These are phyloP conservation scores for Lentinula aciculospora DNA, from an alignment of 768 basidiomycete species.

Conservation along the genomic window DNA sequence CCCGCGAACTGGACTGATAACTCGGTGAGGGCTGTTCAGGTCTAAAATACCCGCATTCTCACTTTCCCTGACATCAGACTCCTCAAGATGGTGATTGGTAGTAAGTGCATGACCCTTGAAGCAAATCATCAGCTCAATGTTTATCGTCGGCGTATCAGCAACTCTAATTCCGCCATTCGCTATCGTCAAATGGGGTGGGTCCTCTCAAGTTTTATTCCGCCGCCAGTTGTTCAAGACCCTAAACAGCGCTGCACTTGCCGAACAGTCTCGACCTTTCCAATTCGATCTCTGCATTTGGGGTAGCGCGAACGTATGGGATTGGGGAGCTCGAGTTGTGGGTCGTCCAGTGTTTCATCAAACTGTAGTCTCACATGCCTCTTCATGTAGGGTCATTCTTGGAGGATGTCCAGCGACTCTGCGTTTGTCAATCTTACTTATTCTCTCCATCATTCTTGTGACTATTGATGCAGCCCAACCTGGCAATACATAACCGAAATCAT, in stretches of 20 bases:
- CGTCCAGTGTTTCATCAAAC: not conserved
- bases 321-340: conserved; percentile 49
- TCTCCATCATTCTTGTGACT: not conserved
- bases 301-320: conserved; percentile 47
- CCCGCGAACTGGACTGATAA: conserved; percentile 45
- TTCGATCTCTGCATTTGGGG: conserved; percentile 53
- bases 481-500: conserved; percentile 43
- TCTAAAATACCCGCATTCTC: not conserved
- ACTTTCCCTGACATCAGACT: conserved; percentile 12
- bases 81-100: conserved; percentile 41
- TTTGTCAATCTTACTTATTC: conserved; percentile 11
- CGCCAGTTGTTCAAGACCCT: not conserved
- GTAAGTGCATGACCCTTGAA: conserved; percentile 7
- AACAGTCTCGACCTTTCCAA: conserved; percentile 39
- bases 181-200: conserved; percentile 51
- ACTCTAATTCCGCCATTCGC: conserved; percentile 53
- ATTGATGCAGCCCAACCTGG: conserved; percentile 34
- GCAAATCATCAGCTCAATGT: not conserved
- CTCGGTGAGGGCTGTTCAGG: conserved; percentile 20
- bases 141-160: conserved; percentile 22
- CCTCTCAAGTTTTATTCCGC: not conserved
- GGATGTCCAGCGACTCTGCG: conserved; percentile 44
- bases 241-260: conserved; percentile 37
- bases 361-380: not conserved
- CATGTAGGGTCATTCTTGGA: conserved; percentile 51